Evolutionary conservation across 495 filamentous ascomycete species (phyloP).

Genomic region (Elaphomyces granulatus): DNA sequence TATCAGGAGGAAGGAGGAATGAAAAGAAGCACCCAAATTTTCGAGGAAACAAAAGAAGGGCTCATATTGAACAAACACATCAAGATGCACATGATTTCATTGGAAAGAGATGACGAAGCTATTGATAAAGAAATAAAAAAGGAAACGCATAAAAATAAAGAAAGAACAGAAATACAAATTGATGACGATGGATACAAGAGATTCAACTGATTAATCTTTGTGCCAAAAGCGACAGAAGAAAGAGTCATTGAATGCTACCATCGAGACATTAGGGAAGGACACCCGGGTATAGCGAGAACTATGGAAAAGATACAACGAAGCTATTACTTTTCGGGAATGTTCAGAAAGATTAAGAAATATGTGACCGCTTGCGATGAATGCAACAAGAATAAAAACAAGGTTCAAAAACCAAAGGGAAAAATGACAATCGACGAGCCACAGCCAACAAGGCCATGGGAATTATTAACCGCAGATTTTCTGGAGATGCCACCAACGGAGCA

Average conservation of each 20-base stretch:
- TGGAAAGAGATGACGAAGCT: background rate
- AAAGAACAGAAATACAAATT: too few relatives aligned
- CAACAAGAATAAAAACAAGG: background rate
- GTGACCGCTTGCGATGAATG: slow-evolving; percentile 3
- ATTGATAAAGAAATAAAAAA: slow-evolving; percentile 1
- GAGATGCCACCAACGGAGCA: background rate
- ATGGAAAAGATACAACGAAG: slow-evolving; percentile 4
- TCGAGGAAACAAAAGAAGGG: slow-evolving; percentile 4
- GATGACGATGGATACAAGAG: background rate
- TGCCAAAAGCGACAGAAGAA: background rate
- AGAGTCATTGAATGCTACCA: slow-evolving; percentile 5
- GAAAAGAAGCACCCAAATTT: slow-evolving; percentile 4
- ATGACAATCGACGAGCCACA: slow-evolving; percentile 7
- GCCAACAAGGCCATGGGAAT: slow-evolving; percentile 4
- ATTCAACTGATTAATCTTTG: slow-evolving; percentile 6
- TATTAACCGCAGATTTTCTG: slow-evolving; percentile 14
- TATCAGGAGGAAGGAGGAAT: slow-evolving; percentile 3
- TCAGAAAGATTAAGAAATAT: slow-evolving; percentile 4
- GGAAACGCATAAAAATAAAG: slow-evolving; percentile 1
- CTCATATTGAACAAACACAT: slow-evolving; percentile 5
- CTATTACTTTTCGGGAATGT: slow-evolving; percentile 2
- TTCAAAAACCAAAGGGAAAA: slow-evolving; percentile 6
- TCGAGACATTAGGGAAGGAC: background rate
- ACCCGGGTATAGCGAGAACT: slow-evolving; percentile 3
- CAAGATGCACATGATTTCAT: too few relatives aligned